Conservation (phyloP, 306 rosid species). For the Cucurbita maxima region DNA sequence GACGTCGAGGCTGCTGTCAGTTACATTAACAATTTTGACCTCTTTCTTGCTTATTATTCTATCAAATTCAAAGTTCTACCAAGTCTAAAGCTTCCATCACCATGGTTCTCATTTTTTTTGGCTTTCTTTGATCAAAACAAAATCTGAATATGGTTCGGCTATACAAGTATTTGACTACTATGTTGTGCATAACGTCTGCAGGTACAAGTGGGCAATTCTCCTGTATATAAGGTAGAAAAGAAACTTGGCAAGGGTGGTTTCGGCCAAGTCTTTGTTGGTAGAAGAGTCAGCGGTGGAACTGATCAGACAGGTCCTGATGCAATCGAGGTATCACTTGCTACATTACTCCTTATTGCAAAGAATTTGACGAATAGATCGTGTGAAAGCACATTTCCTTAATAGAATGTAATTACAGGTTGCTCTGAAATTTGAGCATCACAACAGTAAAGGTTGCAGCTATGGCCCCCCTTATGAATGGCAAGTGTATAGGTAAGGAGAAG, state of each 20-base stretch:
- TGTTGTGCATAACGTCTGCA: slow-evolving; percentile 9
- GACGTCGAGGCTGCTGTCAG: not conserved
- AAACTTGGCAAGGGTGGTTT: slow-evolving; percentile 95
- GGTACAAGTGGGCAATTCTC: slow-evolving; percentile 92
- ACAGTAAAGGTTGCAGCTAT: slow-evolving; percentile 88
- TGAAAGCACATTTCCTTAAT: slow-evolving; percentile 8
- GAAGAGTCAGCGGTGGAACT: slow-evolving; percentile 71
- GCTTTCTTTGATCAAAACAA: not conserved
- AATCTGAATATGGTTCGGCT: not conserved
- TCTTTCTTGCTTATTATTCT: not conserved
- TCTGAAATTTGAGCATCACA: slow-evolving; percentile 78
- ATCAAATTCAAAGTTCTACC: not conserved
- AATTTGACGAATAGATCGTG: slow-evolving; percentile 3
- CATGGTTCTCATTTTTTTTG: not conserved
- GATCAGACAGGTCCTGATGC: slow-evolving; percentile 74
- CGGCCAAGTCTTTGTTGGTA: slow-evolving; percentile 92
- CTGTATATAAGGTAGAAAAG: slow-evolving; percentile 71
- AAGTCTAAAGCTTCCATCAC: not conserved
- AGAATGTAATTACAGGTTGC: slow-evolving; percentile 49
- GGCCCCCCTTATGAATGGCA: slow-evolving; percentile 98
- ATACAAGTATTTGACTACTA: not conserved
- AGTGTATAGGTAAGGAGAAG: slow-evolving; percentile 65
- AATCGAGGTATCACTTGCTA: slow-evolving; percentile 42
- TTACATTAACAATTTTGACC: not conserved
- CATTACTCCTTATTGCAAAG: slow-evolving; percentile 9